Base-by-base conservation (phyloP, 495 filamentous ascomycete species). In the Podospora pseudocomata region DNA sequence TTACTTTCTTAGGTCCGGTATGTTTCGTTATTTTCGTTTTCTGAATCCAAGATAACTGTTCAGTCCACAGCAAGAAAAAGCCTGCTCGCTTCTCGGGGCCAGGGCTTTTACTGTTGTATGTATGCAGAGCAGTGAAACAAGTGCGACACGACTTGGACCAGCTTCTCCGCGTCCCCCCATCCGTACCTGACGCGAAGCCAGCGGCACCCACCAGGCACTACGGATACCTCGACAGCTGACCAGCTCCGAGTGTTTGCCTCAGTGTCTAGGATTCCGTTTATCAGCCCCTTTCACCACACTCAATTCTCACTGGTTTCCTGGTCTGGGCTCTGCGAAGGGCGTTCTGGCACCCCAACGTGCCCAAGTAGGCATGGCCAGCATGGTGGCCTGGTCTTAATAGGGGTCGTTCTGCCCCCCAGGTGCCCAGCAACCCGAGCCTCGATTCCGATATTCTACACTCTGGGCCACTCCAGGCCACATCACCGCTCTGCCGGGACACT, bases 61-160 rank as follows among this genome's bases (percentile, higher is more conserved):
- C 39, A 49, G 39, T 16, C 13, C 6, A 49, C 15, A 16, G 13
- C 7, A 49, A 39, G 11, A 39, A 39, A 32, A 32, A 32, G 30
- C 4, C 7, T 7, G 7, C 30, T 32, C 30, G 30, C 4, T 32
- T 32, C 30, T 32, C 30, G 7, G 30, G 1, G 39, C 15, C 59
- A 61, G 61, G 61, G 61, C 32, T 5, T 63, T 32, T 44, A 32
- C 61, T 32, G 61, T 32, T 28, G 32, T 19, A 58, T 58, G 55
- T 18, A 20, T 32, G 26, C 60, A 44, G 34, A 39, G 34, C 61
- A 44, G 27, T 63, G 61, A 63, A 63, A 63, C 61, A 63, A 53
- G 61, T 63, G 61, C 61, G 32, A 63, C 61, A 63, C 27, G 61
- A 49, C 34, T 16, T 63, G 61, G 61, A 32, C 61, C 61, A 28